These are phyloP conservation scores for Microstegium vimineum DNA, from an alignment of 176 grass and related monocot genomes.

Conservation along the genomic window DNA sequence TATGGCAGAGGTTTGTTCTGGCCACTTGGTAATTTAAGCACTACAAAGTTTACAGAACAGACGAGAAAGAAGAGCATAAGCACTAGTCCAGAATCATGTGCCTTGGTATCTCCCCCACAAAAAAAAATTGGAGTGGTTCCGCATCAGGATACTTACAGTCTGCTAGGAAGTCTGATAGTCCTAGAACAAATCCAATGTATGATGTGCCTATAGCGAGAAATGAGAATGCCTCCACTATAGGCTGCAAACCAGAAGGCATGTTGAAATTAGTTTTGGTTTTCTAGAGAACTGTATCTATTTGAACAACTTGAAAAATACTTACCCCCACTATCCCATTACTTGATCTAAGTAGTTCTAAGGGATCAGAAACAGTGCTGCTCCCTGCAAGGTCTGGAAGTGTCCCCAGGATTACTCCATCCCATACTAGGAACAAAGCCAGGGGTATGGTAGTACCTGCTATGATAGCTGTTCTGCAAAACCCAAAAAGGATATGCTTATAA, in stretches of 20 bases:
- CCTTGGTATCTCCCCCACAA: background rate
- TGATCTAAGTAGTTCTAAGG: constrained; percentile 64
- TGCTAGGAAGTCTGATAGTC: constrained; percentile 81
- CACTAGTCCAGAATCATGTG: background rate
- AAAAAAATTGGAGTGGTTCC: background rate
- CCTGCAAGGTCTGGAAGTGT: constrained; percentile 50
- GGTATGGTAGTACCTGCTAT: constrained; percentile 82
- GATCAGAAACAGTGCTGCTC: constrained; percentile 42
- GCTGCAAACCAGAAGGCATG: constrained; percentile 45
- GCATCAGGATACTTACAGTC: constrained; percentile 65
- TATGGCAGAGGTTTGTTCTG: constrained; percentile 71
- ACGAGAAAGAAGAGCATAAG: background rate
- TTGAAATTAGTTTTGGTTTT: constrained; percentile 7
- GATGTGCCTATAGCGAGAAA: constrained; percentile 96
- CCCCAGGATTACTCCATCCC: constrained; percentile 92
- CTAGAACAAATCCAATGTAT: constrained; percentile 94
- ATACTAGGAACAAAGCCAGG: constrained; percentile 78
- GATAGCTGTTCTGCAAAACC: constrained; percentile 74
- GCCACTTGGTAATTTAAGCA: constrained; percentile 83
- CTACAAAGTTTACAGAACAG: constrained; percentile 37
- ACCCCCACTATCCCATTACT: constrained; percentile 83
- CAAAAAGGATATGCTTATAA: background rate
- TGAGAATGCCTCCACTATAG: constrained; percentile 83
- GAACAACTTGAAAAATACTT: constrained; percentile 34
- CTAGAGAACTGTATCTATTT: background rate